These are phyloP conservation scores for Diaporthe sp. DNA, from an alignment of 2,329 filamentous ascomycete genomes.

Conservation along the genomic window DNA sequence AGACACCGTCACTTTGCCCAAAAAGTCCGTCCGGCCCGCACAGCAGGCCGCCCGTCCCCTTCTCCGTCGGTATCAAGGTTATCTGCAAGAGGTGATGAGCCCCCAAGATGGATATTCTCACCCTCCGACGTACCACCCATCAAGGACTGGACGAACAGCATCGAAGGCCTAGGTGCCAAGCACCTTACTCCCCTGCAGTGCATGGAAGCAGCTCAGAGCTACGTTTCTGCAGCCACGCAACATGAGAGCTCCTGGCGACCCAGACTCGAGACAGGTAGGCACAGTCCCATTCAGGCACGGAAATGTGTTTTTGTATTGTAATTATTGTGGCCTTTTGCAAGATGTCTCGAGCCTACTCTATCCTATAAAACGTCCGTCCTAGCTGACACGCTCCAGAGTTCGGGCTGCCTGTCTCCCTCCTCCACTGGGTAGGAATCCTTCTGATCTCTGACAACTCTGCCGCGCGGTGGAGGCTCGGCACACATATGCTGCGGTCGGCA, in stretches of 20 bases:
- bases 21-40: slow-evolving; percentile 3
- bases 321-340: background rate
- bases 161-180: slow-evolving; percentile 32
- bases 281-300: background rate
- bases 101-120: slow-evolving; percentile 42
- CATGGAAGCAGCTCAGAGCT: slow-evolving; percentile 42
- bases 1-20: slow-evolving; percentile 23
- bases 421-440: slow-evolving; percentile 50
- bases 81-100: slow-evolving; percentile 15
- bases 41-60: background rate
- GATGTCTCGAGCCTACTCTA: background rate
- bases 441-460: slow-evolving; percentile 40
- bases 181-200: slow-evolving; percentile 44
- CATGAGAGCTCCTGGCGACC: slow-evolving; percentile 44
- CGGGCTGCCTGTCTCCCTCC: slow-evolving; percentile 44
- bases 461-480: slow-evolving; percentile 42
- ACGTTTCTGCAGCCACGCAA: slow-evolving; percentile 44
- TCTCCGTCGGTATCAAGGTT: slow-evolving; percentile 11
- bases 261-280: slow-evolving; percentile 41
- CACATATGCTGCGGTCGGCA: slow-evolving; percentile 52
- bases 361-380: background rate
- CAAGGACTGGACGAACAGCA: slow-evolving; percentile 44
- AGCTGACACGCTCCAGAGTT: slow-evolving; percentile 40
- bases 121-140: slow-evolving; percentile 45
- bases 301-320: fast-evolving